Base-by-base conservation (phyloP, 164 flowering plant genomes). In the Berberis vulgaris region DNA sequence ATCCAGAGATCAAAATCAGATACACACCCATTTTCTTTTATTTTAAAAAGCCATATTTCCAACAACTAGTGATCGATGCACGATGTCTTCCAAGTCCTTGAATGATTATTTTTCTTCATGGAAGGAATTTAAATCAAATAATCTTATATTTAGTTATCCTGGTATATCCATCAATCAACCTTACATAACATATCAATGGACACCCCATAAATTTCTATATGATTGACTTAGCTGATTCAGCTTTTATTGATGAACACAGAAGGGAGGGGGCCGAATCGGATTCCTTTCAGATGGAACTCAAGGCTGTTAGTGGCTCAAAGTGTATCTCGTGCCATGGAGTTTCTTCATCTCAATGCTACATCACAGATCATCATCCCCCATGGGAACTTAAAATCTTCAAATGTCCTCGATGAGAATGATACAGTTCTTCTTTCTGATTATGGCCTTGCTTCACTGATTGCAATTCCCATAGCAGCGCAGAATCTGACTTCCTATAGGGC, bases 341-440 rank as follows among this genome's bases (percentile, higher is more conserved):
- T 69, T 69, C 78, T 88, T 43, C 90, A 88, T 71, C 53, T 38
- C 40, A 79, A 72, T 57, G n/a, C 61, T 38, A 68, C 66, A 6
- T 60, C 70, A 0, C 67, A 47, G 7, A 56, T n/a, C 60, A 44
- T 11, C 10, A 70, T 72, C 39, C 87, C 86, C 1, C 92, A 88
- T 45, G 92, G 92, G 0, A 83, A 88, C 77, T 63, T 88, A n/a
- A 88, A 83, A 72, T 74, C 84, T 2, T 46, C 86, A 3, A 88
- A 88, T 62, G 77, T 88, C 9, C 82, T 88, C 39, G 82, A 75
- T 43, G 75, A 77, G 9, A 65, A 82, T 9, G 74, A 77, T 38
- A 39, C 3, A 2, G 76, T 74, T 52, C 75, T 78, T 11, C 84
- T 88, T 12, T 59, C 87, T 1, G 92, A 88, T 53, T 82, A 79